Base-by-base conservation (phyloP, 2,329 filamentous ascomycete genomes). In the Aureobasidium mangrovei region DNA sequence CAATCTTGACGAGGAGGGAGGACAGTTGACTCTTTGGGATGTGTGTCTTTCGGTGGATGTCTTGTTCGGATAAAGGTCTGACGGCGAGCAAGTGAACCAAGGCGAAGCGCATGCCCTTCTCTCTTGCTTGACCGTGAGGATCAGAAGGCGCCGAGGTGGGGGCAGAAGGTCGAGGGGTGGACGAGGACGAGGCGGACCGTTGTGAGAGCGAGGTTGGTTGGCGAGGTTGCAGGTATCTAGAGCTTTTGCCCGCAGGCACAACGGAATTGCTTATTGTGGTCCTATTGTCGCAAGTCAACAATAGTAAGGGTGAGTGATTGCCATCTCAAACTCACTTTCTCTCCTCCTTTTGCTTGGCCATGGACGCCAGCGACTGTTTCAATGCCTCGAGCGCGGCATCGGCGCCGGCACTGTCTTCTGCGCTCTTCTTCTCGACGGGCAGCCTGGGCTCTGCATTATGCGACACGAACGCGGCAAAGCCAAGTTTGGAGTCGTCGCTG, bases 381-480 rank as follows among this genome's bases (percentile, higher is more conserved):
- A 84, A 71, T 38, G 74, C 75, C 52, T 78, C 78, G 65, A 84
- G 67, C 29, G 81, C 81, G 57, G 77, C 75, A 65, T 84, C 81
- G 38, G 76, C 76, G 57, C 76, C 77, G 29, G 77, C 76, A 41
- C 75, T 78, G 35, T 72, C 76, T 64, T 77, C 71, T 64, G 77
- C 72, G 38, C 75, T 76, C 66, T 77, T 77, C 62, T 77, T 73
- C 35, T 81, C 74, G 60, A 74, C 53, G 4, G 66, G 73, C 35
- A 53, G 39, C 44, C 60, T 64, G 35, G 64, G 45, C 49, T 60
- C 56, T 6, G 82, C 72, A 58, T 70, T 77, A 63, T 84, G 79
- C 65, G 76, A 80, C 60, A 83, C 69, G 27, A 79, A 65, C 41
- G 79, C 79, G 28, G 75, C 70, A 61, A 83, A 82, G 56, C 75